A percentile compares a stretch with the other conserved stretches of the same genome.
phyloP scores from a whole-genome alignment of 2,329 filamentous ascomycete genomes.

The Alternaria triticimaculans region DNA sequence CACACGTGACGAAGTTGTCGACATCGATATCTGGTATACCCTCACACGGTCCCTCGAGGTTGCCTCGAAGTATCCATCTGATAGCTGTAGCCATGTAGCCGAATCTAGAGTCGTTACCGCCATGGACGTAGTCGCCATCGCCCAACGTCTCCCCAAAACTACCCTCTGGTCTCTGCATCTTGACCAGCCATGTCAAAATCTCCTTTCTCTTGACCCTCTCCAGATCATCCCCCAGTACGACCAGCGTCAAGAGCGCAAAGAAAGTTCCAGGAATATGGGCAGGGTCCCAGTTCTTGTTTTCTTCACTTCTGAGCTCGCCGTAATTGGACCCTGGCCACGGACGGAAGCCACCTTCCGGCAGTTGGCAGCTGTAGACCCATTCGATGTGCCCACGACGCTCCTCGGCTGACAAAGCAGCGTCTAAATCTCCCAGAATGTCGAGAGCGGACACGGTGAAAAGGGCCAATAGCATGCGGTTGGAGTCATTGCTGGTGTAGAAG shows the following conservation, averaged over 20 bases:
- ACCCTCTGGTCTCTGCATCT: conserved; percentile 80
- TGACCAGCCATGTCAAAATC: conserved; percentile 75
- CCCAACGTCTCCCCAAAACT: conserved; percentile 87
- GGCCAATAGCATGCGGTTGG: conserved; percentile 85
- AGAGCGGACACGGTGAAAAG: conserved; percentile 89
- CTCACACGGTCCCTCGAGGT: conserved; percentile 58
- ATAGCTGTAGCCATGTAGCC: conserved; percentile 85
- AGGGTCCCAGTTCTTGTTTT: conserved; percentile 70
- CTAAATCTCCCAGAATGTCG: conserved; percentile 74
- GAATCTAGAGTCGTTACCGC: conserved; percentile 84
- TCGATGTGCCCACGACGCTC: conserved; percentile 65
- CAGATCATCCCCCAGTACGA: conserved; percentile 67
- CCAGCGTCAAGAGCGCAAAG: conserved; percentile 81
- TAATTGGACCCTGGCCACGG: conserved; percentile 76
- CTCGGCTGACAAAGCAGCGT: conserved; percentile 59
- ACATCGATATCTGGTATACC: conserved; percentile 77
- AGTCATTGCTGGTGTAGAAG: conserved; percentile 86
- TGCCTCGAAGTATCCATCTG: conserved; percentile 78
- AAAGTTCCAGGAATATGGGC: conserved; percentile 87
- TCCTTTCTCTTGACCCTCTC: conserved; percentile 69
- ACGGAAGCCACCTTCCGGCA: conserved; percentile 85
- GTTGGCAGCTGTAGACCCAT: conserved; percentile 88
- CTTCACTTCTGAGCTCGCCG: conserved; percentile 54
- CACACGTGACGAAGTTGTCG: conserved; percentile 71
- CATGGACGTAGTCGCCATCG: conserved; percentile 67